Base-by-base conservation (phyloP, 768 basidiomycete genomes). In the Leccinum uliginosum region DNA sequence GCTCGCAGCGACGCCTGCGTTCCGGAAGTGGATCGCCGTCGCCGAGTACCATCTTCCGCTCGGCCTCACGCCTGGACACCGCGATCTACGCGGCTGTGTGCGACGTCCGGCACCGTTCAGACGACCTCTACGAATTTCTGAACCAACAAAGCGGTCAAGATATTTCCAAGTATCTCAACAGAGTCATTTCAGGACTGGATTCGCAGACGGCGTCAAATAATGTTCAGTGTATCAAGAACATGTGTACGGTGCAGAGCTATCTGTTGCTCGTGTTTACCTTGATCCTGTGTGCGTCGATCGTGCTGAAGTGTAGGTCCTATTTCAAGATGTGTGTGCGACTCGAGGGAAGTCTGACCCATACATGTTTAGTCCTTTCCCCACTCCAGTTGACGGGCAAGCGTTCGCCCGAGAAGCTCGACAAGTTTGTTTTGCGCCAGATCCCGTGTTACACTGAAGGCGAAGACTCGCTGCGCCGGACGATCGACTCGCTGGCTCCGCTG, bases 361-460 rank as follows among this genome's bases (percentile, higher is more conserved):
- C 14, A 26, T 3, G 50, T 32, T 15, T 52, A 97, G 94, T 98
- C 78, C 77, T 97, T 72, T 86, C 94, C 45, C 94, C 94, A 0
- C 76, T 97, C 17, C 94, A 97, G 68, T 79, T 98, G n/a, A 76
- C 82, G 7, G 78, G 81, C 17, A 95, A 93, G 69, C 83, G 91
- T 2, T 78, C 76, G 8, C 94, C 94, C 0, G 94, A 97, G 69
- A 75, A 93, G 71, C 85, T 91, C 58, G 94, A 98, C 76, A 98
- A 98, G 68, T 98, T 98, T 63, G 83, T 97, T 23, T 77, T 96
- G 9, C 94, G 93, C 62, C 92, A 95, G 67, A 86, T 95, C 1
- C 93, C 92, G 8, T 96, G 94, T 71, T 98, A 97, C 64, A 97
- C 94, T 2, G 94, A 98, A 77, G 91, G 93, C 60, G 94, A 98